These are phyloP conservation scores for Suillus cothurnatus DNA, from an alignment of 768 basidiomycete species.

Conservation along the genomic window DNA sequence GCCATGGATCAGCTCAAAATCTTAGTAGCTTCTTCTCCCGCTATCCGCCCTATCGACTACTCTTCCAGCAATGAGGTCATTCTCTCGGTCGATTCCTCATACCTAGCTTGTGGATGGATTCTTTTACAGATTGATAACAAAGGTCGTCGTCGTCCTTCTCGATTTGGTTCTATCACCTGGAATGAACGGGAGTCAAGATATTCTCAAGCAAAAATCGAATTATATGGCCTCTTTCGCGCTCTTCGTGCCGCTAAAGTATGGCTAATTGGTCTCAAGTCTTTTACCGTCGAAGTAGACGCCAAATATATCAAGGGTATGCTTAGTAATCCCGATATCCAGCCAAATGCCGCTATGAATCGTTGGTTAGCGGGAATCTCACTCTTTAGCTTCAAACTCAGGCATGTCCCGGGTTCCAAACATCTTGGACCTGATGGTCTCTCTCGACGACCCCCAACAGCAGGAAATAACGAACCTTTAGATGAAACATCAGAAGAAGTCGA, in stretches of 20 bases:
- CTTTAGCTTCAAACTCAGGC: background rate
- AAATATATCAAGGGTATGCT: background rate
- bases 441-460: too few species aligned
- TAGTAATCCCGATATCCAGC: background rate
- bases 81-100: slow-evolving; percentile 40
- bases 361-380: background rate
- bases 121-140: slow-evolving; percentile 38
- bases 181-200: slow-evolving; percentile 9
- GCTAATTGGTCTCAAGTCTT: background rate
- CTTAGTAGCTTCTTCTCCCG: slow-evolving; percentile 16
- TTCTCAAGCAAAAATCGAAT: background rate
- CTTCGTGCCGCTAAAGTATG: background rate
- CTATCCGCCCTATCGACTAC: slow-evolving; percentile 37
- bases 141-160: slow-evolving; percentile 21
- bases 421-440: too few species aligned
- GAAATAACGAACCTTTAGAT: too few species aligned
- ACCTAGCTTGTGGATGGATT: slow-evolving; percentile 39
- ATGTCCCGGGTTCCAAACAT: background rate
- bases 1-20: too few species aligned
- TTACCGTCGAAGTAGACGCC: background rate
- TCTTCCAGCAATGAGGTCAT: slow-evolving; percentile 26
- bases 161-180: slow-evolving; percentile 35
- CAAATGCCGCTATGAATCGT: background rate
- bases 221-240: background rate
- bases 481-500: too few species aligned